Evolutionary conservation across 176 grass and related monocot genomes (phyloP), one percentile per base, ranked within the genome.

Genomic region (Musa beccarii): DNA sequence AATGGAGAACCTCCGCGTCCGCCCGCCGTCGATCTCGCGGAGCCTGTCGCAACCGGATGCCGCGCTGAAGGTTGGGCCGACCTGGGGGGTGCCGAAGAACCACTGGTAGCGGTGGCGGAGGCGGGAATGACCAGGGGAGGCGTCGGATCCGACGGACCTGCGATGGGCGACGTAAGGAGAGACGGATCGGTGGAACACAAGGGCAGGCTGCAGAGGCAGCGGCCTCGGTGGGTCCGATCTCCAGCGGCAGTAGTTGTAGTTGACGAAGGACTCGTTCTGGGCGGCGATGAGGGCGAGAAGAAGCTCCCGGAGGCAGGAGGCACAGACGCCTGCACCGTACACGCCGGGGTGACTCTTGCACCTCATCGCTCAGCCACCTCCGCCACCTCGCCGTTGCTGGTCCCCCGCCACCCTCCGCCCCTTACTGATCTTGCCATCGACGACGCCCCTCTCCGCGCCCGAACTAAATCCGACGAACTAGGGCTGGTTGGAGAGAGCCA

Each of bases 251-350:
- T 49, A 15, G 68, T 51, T 10, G 43, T 19, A 7, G 14, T 10
- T 14, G 14, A 49, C 8, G 49, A 49, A 51, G 68, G 3, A 6
- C 16, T 70, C 68, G 68, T 98, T 94, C 75, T 86, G 90, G 28
- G 65, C 80, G 65, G 91, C 84, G 52, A 85, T 84, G 53, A 99
- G 88, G 43, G 77, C 84, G 43, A 94, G 17, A 4, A 99, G 91
- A 74, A 91, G 91, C 70, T 94, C 95, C 50, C 83, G 76, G 73
- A 99, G 95, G 81, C 95, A 99, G 24, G 95, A 84, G 49, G 95
- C 88, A 76, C 95, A 99, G 22, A 99, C 88, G 76, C 95, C 95
- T 24, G 82, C 85, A 78, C 62, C 85, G 74, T 56, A 78, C 74
- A 85, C 86, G 70, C 66, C 79, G 11, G 86, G 84, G 80, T 99